phyloP scores from a whole-genome alignment of 805 yeast genomes.

The Teunomyces lycoperdinae region DNA sequence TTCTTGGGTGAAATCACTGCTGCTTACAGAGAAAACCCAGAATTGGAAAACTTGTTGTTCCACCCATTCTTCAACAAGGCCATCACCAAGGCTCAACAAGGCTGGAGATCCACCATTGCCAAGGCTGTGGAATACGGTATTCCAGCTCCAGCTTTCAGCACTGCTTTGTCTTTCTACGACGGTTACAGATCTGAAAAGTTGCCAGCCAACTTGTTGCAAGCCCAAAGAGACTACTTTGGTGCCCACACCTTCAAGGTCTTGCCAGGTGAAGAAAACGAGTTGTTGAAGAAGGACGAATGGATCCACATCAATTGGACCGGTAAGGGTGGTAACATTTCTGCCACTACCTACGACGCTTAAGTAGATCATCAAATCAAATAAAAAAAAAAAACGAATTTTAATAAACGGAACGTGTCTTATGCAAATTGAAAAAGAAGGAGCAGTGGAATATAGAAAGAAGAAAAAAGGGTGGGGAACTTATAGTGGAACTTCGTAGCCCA shows the following conservation, averaged over 20 bases:
- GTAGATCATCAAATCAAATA: neutral
- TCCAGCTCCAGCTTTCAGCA: slow-evolving; percentile 96
- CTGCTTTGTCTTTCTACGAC: slow-evolving; percentile 96
- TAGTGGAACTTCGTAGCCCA: slow-evolving; percentile 53
- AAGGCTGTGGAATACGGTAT: slow-evolving; percentile 82
- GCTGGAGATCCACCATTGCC: slow-evolving; percentile 90
- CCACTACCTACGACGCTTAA: slow-evolving; percentile 91
- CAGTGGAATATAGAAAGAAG: neutral
- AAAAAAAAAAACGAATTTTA: neutral
- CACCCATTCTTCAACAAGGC: slow-evolving; percentile 93
- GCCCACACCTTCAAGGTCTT: slow-evolving; percentile 97
- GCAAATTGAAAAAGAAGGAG: neutral
- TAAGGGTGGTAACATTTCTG: slow-evolving; percentile 96
- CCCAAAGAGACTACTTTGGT: slow-evolving; percentile 99
- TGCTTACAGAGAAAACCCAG: slow-evolving; percentile 92
- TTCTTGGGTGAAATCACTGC: slow-evolving; percentile 95
- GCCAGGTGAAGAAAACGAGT: slow-evolving; percentile 77
- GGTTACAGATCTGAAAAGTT: slow-evolving; percentile 95
- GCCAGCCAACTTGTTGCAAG: slow-evolving; percentile 98
- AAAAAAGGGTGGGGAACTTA: slow-evolving; percentile 12
- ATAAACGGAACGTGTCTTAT: neutral
- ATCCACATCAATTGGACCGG: slow-evolving; percentile 99
- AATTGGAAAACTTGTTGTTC: slow-evolving; percentile 92
- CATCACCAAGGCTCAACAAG: slow-evolving; percentile 85
- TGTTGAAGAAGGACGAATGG: slow-evolving; percentile 74